Conservation (phyloP, 352 stramenopile genomes). For the Phytopythium oedochilum region DNA sequence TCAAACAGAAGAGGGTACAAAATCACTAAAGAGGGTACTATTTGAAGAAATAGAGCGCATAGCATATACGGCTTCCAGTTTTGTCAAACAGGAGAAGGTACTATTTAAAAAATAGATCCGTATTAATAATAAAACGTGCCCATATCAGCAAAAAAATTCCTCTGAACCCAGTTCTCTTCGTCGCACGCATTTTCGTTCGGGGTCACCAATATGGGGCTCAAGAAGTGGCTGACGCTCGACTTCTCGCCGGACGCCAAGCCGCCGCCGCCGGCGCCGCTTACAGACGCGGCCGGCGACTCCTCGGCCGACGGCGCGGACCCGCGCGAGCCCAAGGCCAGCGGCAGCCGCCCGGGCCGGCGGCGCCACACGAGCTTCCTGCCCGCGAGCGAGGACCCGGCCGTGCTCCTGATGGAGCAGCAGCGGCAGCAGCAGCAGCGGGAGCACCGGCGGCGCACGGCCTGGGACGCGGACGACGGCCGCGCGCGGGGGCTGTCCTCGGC, state of each 20-base stretch:
- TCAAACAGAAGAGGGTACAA: no score
- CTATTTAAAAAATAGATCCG: no score
- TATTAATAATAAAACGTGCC: no score
- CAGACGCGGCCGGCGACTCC: conserved; percentile 8
- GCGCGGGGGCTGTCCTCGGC: conserved; percentile 14
- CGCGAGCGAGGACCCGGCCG: conserved; percentile 4
- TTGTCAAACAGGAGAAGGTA: no score
- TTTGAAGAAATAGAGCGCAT: no score
- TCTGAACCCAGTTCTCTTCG: no score
- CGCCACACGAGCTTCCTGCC: conserved; percentile 6
- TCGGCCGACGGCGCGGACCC: conserved; percentile 4
- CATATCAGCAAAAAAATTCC: no score
- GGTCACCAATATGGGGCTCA: conserved; percentile 77
- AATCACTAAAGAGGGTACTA: no score
- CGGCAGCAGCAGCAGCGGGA: not conserved
- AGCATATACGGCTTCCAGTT: no score
- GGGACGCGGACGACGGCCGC: not conserved
- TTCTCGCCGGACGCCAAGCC: conserved; percentile 27
- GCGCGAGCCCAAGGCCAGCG: conserved; percentile 7
- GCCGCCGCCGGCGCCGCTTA: conserved; percentile 12
- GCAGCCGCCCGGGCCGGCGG: not conserved
- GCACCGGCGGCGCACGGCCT: conserved; percentile 5
- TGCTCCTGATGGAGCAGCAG: conserved; percentile 1
- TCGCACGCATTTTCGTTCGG: no score
- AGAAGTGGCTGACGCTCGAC: conserved; percentile 54